Conservation (phyloP, 2,329 filamentous ascomycete genomes). For the Magnaporthales sp. region DNA sequence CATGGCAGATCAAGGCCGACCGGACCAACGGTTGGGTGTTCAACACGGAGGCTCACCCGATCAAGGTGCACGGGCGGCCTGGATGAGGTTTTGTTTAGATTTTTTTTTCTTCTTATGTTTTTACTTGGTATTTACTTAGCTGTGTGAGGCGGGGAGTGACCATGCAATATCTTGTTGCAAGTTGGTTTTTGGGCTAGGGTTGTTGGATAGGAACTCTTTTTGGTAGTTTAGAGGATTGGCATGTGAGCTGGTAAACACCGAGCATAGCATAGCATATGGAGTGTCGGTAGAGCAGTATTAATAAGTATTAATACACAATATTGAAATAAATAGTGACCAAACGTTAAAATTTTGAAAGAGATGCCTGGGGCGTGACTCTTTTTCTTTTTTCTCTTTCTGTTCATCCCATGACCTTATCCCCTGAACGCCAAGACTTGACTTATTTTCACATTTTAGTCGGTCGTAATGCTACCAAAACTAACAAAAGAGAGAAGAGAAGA, state of each 20-base stretch:
- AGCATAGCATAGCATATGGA: not conserved
- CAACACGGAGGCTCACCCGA: constrained; percentile 40
- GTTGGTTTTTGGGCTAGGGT: not conserved
- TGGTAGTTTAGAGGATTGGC: not conserved
- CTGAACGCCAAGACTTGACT: not conserved
- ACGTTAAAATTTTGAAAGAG: not conserved
- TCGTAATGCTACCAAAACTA: not conserved
- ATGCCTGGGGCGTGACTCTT: not conserved
- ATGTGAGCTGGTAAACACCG: not conserved
- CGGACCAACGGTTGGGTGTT: constrained; percentile 38
- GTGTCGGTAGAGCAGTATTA: not conserved
- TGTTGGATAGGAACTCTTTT: not conserved
- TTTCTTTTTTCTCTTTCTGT: not conserved
- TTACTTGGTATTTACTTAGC: not conserved
- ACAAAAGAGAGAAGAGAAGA: no score
- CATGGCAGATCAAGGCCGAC: constrained; percentile 37
- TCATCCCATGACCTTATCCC: not conserved
- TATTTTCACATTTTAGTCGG: not conserved
- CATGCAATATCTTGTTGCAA: not conserved
- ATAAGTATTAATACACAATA: not conserved
- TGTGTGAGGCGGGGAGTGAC: not conserved
- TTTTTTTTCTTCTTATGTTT: not conserved
- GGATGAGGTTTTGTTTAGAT: not conserved
- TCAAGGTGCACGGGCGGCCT: constrained; percentile 13
- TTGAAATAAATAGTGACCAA: not conserved